These are phyloP conservation scores for Plantago lanceolata DNA, from an alignment of 305 asterid genomes.

Conservation along the genomic window DNA sequence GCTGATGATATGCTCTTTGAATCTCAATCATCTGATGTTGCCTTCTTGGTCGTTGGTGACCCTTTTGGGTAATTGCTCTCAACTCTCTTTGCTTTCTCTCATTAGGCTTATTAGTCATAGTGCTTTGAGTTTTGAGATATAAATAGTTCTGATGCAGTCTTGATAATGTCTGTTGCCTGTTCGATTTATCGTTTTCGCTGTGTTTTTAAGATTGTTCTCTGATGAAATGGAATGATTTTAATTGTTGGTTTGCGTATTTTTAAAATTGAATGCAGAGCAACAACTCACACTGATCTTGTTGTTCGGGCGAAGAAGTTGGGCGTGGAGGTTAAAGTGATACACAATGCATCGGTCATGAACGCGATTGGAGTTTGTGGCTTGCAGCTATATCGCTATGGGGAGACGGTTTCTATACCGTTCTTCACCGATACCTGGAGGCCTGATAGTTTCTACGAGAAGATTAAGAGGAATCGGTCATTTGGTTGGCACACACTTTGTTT, in stretches of 20 bases:
- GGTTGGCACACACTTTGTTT: conserved; percentile 90
- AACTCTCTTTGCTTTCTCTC: too few species aligned
- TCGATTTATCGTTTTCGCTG: too few species aligned
- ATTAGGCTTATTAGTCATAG: too few species aligned
- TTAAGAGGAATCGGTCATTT: conserved; percentile 50
- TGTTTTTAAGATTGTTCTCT: too few species aligned
- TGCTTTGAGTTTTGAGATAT: too few species aligned
- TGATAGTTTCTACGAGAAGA: conserved; percentile 85
- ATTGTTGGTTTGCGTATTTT: too few species aligned
- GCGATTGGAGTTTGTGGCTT: conserved; percentile 89
- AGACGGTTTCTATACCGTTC: conserved; percentile 79
- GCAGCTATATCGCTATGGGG: conserved; percentile 88
- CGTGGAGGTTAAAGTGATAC: conserved; percentile 74
- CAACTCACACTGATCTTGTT: conserved; percentile 87
- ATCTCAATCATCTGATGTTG: conserved; percentile 69
- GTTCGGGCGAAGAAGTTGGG: conserved; percentile 79
- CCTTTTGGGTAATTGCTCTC: conserved; percentile 38
- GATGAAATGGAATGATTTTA: too few species aligned
- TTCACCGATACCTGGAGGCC: conserved; percentile 96
- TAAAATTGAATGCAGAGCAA: conserved; percentile 55
- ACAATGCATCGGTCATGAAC: conserved; percentile 90
- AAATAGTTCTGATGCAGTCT: too few species aligned
- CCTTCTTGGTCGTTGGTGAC: conserved; percentile 92
- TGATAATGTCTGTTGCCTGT: too few species aligned
- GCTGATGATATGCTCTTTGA: conserved; percentile 70